Evolutionary conservation across 331 rosid genomes (phyloP).

Genomic region (Prunus yedoensis): DNA sequence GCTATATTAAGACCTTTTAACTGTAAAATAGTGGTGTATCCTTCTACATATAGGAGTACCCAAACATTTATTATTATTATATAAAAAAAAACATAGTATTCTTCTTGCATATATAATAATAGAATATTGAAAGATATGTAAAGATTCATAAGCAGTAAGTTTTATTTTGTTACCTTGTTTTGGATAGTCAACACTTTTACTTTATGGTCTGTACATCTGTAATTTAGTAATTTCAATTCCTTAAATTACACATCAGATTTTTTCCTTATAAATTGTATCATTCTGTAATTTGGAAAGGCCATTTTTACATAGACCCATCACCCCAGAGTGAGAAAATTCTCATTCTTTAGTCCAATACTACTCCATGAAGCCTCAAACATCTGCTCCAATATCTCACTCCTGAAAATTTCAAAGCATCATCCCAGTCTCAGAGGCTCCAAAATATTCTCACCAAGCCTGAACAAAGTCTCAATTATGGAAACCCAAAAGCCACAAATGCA

Average conservation of each 20-base stretch:
- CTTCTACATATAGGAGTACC: slow-evolving; percentile 38
- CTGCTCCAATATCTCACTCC: slow-evolving; percentile 35
- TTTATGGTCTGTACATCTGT: too few relatives aligned
- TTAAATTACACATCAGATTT: too few relatives aligned
- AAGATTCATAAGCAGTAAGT: too few relatives aligned
- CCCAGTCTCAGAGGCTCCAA: slow-evolving; percentile 26
- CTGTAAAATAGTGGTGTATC: slow-evolving; percentile 52
- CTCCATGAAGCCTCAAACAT: slow-evolving; percentile 39
- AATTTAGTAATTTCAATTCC: too few relatives aligned
- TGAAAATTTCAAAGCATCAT: slow-evolving; percentile 38
- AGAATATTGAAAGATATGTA: not conserved
- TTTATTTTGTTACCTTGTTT: too few relatives aligned
- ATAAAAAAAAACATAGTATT: slow-evolving; percentile 15
- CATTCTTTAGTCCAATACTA: not conserved
- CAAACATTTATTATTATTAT: slow-evolving; percentile 10
- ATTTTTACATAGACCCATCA: not conserved
- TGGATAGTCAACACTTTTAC: too few relatives aligned
- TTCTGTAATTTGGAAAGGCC: too few relatives aligned
- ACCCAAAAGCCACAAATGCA: slow-evolving; percentile 10
- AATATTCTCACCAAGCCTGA: not conserved
- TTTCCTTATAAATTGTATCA: too few relatives aligned
- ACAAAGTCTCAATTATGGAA: slow-evolving; percentile 39
- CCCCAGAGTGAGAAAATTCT: not conserved
- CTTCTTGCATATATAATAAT: slow-evolving; percentile 4
- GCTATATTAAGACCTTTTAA: slow-evolving; percentile 75